Evolutionary conservation across 768 basidiomycete genomes (phyloP).

Genomic region (Suillus weaverae): DNA sequence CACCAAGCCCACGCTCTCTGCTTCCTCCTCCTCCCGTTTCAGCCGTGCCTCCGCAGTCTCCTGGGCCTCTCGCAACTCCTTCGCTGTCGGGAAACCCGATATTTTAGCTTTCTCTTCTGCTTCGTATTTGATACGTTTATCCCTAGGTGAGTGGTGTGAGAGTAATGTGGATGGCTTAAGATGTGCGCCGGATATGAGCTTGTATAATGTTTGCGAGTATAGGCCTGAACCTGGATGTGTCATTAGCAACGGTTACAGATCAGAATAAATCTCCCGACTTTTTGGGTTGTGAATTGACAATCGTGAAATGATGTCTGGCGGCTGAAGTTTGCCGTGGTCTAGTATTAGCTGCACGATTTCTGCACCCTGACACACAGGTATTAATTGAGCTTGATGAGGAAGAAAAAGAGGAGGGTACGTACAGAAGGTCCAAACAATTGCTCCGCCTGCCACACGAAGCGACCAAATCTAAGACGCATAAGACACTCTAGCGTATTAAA

Average conservation of each 20-base stretch:
- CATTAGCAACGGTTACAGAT: conserved; percentile 18
- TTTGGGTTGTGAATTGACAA: conserved; percentile 56
- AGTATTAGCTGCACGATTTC: conserved; percentile 76
- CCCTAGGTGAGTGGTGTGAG: conserved; percentile 77
- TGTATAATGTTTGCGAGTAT: conserved; percentile 63
- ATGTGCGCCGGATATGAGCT: conserved; percentile 71
- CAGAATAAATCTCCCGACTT: conserved; percentile 40
- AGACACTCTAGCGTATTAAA: conserved; percentile 84
- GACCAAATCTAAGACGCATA: conserved; percentile 78
- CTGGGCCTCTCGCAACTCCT: conserved; percentile 72
- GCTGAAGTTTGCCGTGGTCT: conserved; percentile 83
- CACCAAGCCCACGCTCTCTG: conserved; percentile 73
- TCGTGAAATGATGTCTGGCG: conserved; percentile 63
- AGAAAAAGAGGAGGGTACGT: conserved; percentile 27
- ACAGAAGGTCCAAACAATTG: conserved; percentile 71
- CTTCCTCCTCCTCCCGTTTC: conserved; percentile 70
- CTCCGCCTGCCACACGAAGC: conserved; percentile 74
- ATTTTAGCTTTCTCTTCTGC: conserved; percentile 75
- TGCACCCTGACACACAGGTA: conserved; percentile 52
- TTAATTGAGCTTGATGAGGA: background rate
- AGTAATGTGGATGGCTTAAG: conserved; percentile 77
- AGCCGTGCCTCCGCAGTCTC: conserved; percentile 62
- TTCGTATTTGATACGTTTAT: conserved; percentile 81
- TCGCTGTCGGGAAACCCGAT: conserved; percentile 75
- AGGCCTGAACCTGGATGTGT: conserved; percentile 35